These are phyloP conservation scores for Fusarium chaquense DNA, from an alignment of 2,329 filamentous ascomycete species.

Conservation along the genomic window DNA sequence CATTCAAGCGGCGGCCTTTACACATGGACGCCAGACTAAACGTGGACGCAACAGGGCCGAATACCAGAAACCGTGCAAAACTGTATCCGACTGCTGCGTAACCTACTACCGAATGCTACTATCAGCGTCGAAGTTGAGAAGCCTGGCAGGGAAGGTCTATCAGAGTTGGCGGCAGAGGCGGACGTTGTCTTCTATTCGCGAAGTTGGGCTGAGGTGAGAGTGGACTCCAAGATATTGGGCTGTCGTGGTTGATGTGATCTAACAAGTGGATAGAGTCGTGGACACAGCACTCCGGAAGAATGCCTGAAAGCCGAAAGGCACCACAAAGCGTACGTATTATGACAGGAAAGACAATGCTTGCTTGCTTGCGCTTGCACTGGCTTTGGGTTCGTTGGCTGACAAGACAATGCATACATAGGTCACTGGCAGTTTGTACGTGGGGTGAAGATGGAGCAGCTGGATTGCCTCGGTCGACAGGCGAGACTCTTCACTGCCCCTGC, in stretches of 20 bases:
- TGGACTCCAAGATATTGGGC: constrained; percentile 13
- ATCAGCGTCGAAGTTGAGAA: constrained; percentile 82
- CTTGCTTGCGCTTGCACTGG: constrained; percentile 7
- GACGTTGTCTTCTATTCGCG: constrained; percentile 81
- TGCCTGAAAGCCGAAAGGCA: constrained; percentile 62
- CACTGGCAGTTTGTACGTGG: constrained; percentile 69
- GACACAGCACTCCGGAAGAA: constrained; percentile 60
- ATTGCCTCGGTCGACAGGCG: constrained; percentile 48
- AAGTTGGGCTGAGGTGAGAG: constrained; percentile 74
- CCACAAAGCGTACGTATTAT: constrained; percentile 65
- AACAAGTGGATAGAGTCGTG: constrained; percentile 49
- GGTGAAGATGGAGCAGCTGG: constrained; percentile 62
- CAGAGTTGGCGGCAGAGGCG: constrained; percentile 69
- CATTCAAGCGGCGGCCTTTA: not conserved
- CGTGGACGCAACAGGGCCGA: constrained; percentile 64
- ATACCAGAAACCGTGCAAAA: constrained; percentile 69
- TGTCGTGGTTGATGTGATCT: constrained; percentile 22
- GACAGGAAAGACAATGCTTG: constrained; percentile 9
- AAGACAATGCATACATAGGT: constrained; percentile 53
- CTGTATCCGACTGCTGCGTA: constrained; percentile 69
- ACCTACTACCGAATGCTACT: constrained; percentile 56
- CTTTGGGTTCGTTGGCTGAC: constrained; percentile 40
- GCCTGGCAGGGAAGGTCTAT: constrained; percentile 70
- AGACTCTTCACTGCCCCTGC: constrained; percentile 53
- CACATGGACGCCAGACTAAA: constrained; percentile 26